A percentile compares a stretch with the other conserved stretches of the same genome.
phyloP scores from a whole-genome alignment of 352 stramenopile species.

The Globisporangium sylvaticum region DNA sequence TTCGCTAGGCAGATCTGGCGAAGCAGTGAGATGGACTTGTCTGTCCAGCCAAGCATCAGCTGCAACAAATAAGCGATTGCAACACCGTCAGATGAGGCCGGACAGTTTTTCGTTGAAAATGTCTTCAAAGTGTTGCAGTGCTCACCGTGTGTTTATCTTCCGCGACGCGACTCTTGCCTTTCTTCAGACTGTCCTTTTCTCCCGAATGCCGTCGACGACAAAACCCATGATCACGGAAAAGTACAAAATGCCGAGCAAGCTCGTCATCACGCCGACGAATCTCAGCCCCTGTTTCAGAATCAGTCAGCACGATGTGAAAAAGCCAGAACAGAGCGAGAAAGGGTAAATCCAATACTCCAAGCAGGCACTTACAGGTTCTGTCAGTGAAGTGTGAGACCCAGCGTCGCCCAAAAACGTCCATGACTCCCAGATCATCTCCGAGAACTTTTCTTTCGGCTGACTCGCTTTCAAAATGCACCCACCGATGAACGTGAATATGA shows the following conservation, averaged over 20 bases:
- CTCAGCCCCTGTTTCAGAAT: conserved; percentile 33
- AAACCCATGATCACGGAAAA: conserved; percentile 91
- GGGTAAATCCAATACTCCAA: too few relatives aligned
- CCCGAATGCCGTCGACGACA: conserved; percentile 82
- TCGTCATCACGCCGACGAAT: conserved; percentile 57
- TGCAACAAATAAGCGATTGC: conserved; percentile 9
- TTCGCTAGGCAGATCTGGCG: conserved; percentile 85
- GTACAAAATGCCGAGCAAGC: conserved; percentile 71
- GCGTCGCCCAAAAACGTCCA: conserved; percentile 66
- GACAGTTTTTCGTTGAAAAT: too few relatives aligned
- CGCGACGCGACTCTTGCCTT: conserved; percentile 79
- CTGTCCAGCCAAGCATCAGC: conserved; percentile 85
- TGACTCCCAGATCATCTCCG: conserved; percentile 50
- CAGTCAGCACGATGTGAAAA: background rate
- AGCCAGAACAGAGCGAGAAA: too few relatives aligned
- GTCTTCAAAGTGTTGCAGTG: too few relatives aligned
- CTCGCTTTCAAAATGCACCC: conserved; percentile 39
- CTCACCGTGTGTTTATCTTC: conserved; percentile 78
- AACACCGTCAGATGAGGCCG: too few relatives aligned
- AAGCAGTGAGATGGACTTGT: conserved; percentile 85
- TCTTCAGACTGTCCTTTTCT: conserved; percentile 86
- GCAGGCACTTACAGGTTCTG: conserved; percentile 22
- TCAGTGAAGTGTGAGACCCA: conserved; percentile 37
- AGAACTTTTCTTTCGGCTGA: conserved; percentile 25
- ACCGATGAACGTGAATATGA: conserved; percentile 39